Evolutionary conservation across 306 rosid species (phyloP).

Genomic region (Begonia masoniana): DNA sequence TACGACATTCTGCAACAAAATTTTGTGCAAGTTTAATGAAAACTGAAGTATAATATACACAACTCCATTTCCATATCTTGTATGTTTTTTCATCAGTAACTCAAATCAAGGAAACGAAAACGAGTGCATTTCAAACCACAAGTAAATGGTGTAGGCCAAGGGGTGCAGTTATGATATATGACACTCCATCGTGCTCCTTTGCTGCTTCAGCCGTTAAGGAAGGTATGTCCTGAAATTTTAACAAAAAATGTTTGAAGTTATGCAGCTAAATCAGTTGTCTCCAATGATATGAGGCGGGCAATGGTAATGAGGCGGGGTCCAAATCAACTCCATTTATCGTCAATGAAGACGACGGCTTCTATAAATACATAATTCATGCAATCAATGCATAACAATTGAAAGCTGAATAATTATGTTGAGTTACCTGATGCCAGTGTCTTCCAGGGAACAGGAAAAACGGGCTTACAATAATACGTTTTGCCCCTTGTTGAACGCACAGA

Average conservation of each 20-base stretch:
- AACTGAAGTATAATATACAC: no score
- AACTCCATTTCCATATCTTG: no score
- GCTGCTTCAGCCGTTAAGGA: slow-evolving; percentile 84
- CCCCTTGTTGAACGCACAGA: slow-evolving; percentile 59
- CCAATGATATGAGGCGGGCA: no score
- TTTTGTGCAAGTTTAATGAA: background rate
- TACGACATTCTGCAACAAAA: slow-evolving; percentile 61
- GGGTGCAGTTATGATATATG: slow-evolving; percentile 70
- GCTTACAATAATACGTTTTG: slow-evolving; percentile 47
- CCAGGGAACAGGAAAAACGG: slow-evolving; percentile 93
- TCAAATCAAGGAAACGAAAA: background rate
- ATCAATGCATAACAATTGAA: background rate
- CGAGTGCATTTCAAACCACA: slow-evolving; percentile 41
- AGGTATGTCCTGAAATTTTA: slow-evolving; percentile 63
- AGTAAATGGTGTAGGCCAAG: slow-evolving; percentile 75
- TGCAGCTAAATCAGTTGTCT: background rate
- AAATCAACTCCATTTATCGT: no score
- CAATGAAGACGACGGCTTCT: no score
- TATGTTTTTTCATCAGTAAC: no score
- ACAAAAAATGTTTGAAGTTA: background rate
- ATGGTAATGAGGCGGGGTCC: no score
- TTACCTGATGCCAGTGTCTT: slow-evolving; percentile 81
- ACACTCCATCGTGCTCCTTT: slow-evolving; percentile 58
- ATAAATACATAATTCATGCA: no score
- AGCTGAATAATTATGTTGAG: slow-evolving; percentile 7